phyloP scores from a whole-genome alignment of 2,329 filamentous ascomycete genomes.

The Alternaria triticimaculans region DNA sequence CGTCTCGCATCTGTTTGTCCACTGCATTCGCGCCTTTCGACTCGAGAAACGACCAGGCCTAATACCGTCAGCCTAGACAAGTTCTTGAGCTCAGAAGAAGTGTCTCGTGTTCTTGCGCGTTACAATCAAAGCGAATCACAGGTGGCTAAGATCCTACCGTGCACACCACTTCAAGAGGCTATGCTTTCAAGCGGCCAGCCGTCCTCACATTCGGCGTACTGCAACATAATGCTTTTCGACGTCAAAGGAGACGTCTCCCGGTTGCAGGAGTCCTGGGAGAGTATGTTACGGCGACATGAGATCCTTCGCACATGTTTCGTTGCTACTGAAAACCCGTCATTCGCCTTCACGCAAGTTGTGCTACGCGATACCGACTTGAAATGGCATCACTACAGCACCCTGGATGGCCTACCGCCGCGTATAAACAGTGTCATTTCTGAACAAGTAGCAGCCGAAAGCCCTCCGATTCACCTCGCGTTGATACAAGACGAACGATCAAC shows the following conservation, averaged over 20 bases:
- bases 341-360: constrained; percentile 76
- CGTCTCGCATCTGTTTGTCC: constrained; percentile 57
- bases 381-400: constrained; percentile 46
- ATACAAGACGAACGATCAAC: constrained; percentile 23
- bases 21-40: neutral
- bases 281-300: constrained; percentile 69
- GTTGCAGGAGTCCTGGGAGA: constrained; percentile 67
- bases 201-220: constrained; percentile 64
- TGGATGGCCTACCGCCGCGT: constrained; percentile 49
- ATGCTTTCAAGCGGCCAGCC: constrained; percentile 72
- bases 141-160: constrained; percentile 71
- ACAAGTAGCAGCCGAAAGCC: constrained; percentile 49
- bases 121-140: constrained; percentile 26
- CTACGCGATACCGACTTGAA: constrained; percentile 57
- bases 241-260: constrained; percentile 58
- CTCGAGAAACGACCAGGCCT: neutral
- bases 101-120: constrained; percentile 19
- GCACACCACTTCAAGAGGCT: constrained; percentile 85
- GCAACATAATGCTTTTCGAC: constrained; percentile 73
- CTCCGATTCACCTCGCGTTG: constrained; percentile 48
- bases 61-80: neutral
- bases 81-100: constrained; percentile 21
- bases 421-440: constrained; percentile 55
- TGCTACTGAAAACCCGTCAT: constrained; percentile 64
- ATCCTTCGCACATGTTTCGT: constrained; percentile 81